phyloP scores from a whole-genome alignment of 768 basidiomycete genomes.

The Auricularia cornea region DNA sequence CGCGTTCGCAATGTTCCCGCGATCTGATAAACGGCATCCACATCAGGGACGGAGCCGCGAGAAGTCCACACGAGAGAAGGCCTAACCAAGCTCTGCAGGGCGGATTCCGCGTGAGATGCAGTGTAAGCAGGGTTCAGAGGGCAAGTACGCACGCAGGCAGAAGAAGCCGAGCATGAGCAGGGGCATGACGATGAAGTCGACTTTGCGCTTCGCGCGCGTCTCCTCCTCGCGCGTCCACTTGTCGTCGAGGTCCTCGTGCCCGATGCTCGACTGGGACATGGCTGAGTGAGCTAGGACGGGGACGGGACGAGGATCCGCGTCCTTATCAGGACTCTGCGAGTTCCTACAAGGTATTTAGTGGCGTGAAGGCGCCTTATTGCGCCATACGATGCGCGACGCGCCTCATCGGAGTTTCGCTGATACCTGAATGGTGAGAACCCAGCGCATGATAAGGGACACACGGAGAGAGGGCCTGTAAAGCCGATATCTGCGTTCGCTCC shows the following conservation, averaged over 20 bases:
- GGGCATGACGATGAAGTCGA: not conserved
- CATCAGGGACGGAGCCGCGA: too few relatives aligned
- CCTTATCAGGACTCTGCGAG: not conserved
- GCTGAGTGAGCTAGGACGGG: not conserved
- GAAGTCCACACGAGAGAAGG: not conserved
- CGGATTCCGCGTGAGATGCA: not conserved
- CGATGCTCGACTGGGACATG: not conserved
- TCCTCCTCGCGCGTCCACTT: not conserved
- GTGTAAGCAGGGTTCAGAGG: not conserved
- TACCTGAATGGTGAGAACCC: too few relatives aligned
- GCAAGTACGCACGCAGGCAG: not conserved
- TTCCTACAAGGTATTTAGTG: too few relatives aligned
- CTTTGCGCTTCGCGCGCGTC: not conserved
- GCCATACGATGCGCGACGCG: not conserved
- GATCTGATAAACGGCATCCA: not conserved
- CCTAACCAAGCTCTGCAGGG: not conserved
- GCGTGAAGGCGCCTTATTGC: not conserved
- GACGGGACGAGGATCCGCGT: not conserved
- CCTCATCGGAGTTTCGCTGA: not conserved
- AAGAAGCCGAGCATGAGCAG: constrained; percentile 1
- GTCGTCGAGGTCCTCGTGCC: not conserved
- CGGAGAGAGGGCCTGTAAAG: too few relatives aligned
- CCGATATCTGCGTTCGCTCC: too few relatives aligned
- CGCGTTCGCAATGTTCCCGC: not conserved
- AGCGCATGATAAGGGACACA: too few relatives aligned